Conservation (phyloP, 768 basidiomycete genomes). For the Pulveroboletus sp. region DNA sequence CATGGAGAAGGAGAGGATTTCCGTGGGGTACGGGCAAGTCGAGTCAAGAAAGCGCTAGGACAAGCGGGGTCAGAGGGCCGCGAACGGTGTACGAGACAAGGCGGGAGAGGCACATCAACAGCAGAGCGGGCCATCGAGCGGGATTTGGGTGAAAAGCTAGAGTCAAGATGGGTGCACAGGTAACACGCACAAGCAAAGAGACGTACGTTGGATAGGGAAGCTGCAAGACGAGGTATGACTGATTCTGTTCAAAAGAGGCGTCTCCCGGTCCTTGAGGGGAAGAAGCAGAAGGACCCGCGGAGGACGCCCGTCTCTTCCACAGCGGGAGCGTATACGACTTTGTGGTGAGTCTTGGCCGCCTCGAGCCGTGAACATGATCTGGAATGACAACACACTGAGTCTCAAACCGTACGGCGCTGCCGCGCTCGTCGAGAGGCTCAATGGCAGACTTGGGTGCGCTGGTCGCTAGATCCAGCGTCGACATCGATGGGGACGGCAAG, state of each 20-base stretch:
- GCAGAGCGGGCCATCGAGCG: slow-evolving; percentile 38
- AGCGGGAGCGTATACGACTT: slow-evolving; percentile 67
- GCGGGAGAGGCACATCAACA: slow-evolving; percentile 36
- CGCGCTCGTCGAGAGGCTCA: slow-evolving; percentile 18
- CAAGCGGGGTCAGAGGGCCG: slow-evolving; percentile 16
- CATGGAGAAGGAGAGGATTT: slow-evolving; percentile 31
- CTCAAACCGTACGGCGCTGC: slow-evolving; percentile 60
- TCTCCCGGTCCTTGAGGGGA: slow-evolving; percentile 16
- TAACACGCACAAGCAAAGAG: background rate
- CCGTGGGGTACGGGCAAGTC: slow-evolving; percentile 17
- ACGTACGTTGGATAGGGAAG: slow-evolving; percentile 60
- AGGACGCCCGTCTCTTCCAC: slow-evolving; percentile 44
- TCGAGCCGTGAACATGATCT: slow-evolving; percentile 39
- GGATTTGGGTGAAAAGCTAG: slow-evolving; percentile 41
- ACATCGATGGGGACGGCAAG: slow-evolving; percentile 9
- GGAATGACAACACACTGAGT: slow-evolving; percentile 71
- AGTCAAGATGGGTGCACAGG: background rate
- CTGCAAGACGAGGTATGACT: slow-evolving; percentile 46
- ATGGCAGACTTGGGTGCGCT: background rate
- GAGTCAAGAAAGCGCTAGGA: background rate
- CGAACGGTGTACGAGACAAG: slow-evolving; percentile 53
- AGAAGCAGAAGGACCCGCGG: slow-evolving; percentile 15
- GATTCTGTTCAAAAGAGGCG: slow-evolving; percentile 32
- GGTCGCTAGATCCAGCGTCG: slow-evolving; percentile 1
- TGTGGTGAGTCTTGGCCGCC: slow-evolving; percentile 49